Base-by-base conservation (phyloP, 2,329 filamentous ascomycete species). In the Westerdykella aurantiaca region DNA sequence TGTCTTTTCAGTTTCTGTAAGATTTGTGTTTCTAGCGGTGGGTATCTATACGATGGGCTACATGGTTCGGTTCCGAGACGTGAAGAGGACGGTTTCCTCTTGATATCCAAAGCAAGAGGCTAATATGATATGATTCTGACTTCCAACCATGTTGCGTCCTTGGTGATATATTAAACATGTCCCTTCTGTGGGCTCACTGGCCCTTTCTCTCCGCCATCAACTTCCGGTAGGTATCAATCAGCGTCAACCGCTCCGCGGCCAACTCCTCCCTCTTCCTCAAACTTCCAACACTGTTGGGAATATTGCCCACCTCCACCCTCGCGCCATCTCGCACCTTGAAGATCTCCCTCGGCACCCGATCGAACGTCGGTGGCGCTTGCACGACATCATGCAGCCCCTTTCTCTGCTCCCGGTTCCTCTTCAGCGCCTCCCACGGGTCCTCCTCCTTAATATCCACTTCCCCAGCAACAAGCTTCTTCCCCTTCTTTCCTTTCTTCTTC, bases 341-440 rank as follows among this genome's bases (percentile, higher is more conserved):
- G 53, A 80, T 81, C 61, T 80, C 80, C 48, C 67, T 78, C 6
- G 77, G 75, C 39, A 76, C 76, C 48, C 77, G 81, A 52, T 80
- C 77, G 43, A 94, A 76, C 50, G 79, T 78, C 0, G 90, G 89
- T 23, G 90, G 90, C 31, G 86, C 89, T 56, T 82, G 75, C 3
- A 80, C 88, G 22, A 90, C 75, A 63, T 79, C 75, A 49, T 75
- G 68, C 39, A 77, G 42, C 0, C 73, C 72, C 21, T 79, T 81
- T 44, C 82, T 73, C 69, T 81, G 81, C 38, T 60, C 59, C 12
- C 63, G 47, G 62, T 76, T 64, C 47, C 46, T 76, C 62, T 84
- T 83, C 52, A 95, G 67, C 48, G 80, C 80, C 35, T 79, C 81
- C 88, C 88, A 95, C 1, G 88, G 86, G 64, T 91, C 87, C 37